Conservation (phyloP, 345 rosid species). For the Pugionium dolabratum region DNA sequence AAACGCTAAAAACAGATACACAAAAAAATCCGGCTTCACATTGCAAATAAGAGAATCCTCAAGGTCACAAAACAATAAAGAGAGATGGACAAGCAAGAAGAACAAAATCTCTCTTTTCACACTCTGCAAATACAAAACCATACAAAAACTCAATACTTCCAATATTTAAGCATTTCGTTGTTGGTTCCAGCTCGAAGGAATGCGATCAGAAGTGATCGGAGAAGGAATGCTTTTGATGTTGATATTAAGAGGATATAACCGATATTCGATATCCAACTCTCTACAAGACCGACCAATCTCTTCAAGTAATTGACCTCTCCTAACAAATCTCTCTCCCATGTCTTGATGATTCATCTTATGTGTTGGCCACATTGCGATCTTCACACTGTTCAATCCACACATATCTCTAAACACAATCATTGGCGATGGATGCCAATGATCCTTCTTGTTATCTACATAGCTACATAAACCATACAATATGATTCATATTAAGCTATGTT, state of each 20-base stretch:
- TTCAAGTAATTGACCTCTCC: constrained; percentile 67
- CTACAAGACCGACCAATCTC: constrained; percentile 68
- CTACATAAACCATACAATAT: constrained; percentile 34
- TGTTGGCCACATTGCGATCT: constrained; percentile 64
- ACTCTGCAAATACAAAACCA: constrained; percentile 21
- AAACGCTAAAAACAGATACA: background rate
- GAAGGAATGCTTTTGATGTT: constrained; percentile 58
- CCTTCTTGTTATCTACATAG: constrained; percentile 67
- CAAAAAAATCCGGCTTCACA: constrained; percentile 19
- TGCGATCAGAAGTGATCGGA: constrained; percentile 37
- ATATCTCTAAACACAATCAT: constrained; percentile 60
- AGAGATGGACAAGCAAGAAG: constrained; percentile 7
- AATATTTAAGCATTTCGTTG: constrained; percentile 31
- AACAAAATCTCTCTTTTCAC: constrained; percentile 2
- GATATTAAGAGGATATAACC: constrained; percentile 65
- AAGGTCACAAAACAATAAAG: constrained; percentile 5
- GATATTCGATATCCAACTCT: constrained; percentile 71
- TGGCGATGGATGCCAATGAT: constrained; percentile 72
- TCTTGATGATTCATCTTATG: constrained; percentile 82
- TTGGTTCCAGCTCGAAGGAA: constrained; percentile 45
- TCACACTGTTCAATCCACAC: constrained; percentile 56
- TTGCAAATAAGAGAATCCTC: constrained; percentile 20
- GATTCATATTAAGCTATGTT: background rate
- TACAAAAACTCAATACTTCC: background rate
- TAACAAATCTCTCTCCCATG: constrained; percentile 64